Percentiles rank a stretch among this genome's conserved stretches.
Evolutionary conservation across 345 rosid genomes (phyloP).

Genomic region (Salix brachista): DNA sequence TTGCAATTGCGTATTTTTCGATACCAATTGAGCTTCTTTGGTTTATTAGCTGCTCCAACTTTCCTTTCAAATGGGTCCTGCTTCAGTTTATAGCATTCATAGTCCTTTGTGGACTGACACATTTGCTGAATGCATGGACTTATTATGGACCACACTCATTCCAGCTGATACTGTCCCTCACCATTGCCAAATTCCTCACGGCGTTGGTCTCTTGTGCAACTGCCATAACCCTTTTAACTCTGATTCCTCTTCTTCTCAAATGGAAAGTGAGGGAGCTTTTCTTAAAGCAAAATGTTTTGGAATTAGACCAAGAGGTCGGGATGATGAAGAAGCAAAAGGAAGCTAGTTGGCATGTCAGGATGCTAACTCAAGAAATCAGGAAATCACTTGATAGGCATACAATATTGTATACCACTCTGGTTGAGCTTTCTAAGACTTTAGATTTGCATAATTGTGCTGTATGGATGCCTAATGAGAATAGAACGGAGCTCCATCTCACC

Average conservation of each 20-base stretch:
- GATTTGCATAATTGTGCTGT: slow-evolving; percentile 79
- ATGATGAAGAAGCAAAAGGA: slow-evolving; percentile 87
- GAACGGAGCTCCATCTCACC: slow-evolving; percentile 66
- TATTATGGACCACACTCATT: slow-evolving; percentile 87
- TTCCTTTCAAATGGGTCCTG: slow-evolving; percentile 98
- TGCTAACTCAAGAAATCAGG: slow-evolving; percentile 81
- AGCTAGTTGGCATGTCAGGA: slow-evolving; percentile 79
- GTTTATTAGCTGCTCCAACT: slow-evolving; percentile 80
- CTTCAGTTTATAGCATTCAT: slow-evolving; percentile 80
- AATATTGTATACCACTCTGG: slow-evolving; percentile 73
- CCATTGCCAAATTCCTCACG: slow-evolving; percentile 70
- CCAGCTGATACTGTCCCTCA: slow-evolving; percentile 71
- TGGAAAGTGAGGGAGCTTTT: slow-evolving; percentile 89
- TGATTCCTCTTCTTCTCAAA: slow-evolving; percentile 81
- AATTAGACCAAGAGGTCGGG: slow-evolving; percentile 84
- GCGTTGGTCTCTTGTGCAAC: slow-evolving; percentile 92
- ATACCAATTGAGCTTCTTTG: slow-evolving; percentile 90
- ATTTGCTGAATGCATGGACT: slow-evolving; percentile 81
- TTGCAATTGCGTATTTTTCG: slow-evolving; percentile 47
- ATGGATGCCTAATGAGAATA: slow-evolving; percentile 90
- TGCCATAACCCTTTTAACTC: slow-evolving; percentile 75
- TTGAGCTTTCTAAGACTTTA: slow-evolving; percentile 86
- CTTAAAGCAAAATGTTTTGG: slow-evolving; percentile 79
- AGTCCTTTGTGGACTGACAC: slow-evolving; percentile 95
- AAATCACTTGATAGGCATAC: slow-evolving; percentile 86